Evolutionary conservation across 1,139 yeast species (phyloP), one percentile per base, ranked within the genome.

Genomic region (Geotrichum aggregatum): DNA sequence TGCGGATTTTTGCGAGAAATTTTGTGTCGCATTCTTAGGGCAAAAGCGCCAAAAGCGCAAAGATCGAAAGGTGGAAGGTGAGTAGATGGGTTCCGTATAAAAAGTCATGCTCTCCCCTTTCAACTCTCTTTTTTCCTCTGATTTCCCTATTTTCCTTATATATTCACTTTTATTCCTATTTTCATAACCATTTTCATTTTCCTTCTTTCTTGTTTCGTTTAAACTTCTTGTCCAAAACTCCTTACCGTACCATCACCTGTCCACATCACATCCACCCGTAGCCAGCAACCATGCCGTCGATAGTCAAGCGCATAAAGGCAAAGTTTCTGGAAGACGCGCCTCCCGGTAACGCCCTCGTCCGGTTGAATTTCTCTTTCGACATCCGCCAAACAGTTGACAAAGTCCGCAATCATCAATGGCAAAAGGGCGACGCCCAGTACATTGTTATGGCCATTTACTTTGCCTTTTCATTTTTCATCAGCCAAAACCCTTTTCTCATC

Each of bases 301-400:
- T n/a, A n/a, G n/a, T 63, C 52, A 57, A 60, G 52, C 58, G 61
- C 44, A 47, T 66, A 46, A 57, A 54, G 42, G 55, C 61, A 6
- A 54, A 47, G 49, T 67, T 69, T 52, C 61, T 69, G 33, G 66
- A 66, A n/a, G 88, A 85, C 60, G 81, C 79, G 63, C 79, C 79
- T 22, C 76, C 79, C 1, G 79, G 80, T 49, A 74, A 77, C 60
- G 74, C 73, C 21, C 68, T 84, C 14, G 75, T 85, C 16, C 78
- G 79, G 58, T 71, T 87, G 55, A 77, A 81, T 52, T 76, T 82
- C 53, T 82, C 84, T 39, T 76, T 84, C 47, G 79, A 80, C 63
- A 76, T 84, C 7, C 69, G 72, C 30, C 65, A 72, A 35, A 73
- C 84, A 2, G 57, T 86, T 45, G 62, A 70, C 43, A 74, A 75